Conservation (phyloP, 345 rosid species). For the Salix viminalis region DNA sequence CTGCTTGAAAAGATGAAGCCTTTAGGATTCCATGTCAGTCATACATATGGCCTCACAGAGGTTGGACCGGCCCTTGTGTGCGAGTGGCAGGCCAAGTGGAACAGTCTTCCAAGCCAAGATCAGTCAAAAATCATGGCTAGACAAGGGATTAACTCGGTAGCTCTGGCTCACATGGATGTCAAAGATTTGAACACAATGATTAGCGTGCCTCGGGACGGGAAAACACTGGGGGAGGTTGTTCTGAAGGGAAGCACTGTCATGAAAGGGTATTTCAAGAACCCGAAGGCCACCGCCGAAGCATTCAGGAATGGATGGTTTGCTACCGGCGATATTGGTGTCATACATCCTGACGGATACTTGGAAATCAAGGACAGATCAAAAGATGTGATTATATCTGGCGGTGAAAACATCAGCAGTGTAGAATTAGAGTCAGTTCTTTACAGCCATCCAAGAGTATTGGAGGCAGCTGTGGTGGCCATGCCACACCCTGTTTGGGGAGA, state of each 20-base stretch:
- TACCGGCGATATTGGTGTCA: slow-evolving; percentile 44
- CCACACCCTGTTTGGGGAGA: slow-evolving; percentile 44
- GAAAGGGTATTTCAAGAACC: slow-evolving; percentile 69
- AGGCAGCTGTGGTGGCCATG: slow-evolving; percentile 50
- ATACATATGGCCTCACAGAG: slow-evolving; percentile 73
- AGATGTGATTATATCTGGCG: slow-evolving; percentile 47
- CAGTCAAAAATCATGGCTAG: slow-evolving; percentile 48
- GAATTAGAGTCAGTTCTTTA: slow-evolving; percentile 40
- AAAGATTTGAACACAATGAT: slow-evolving; percentile 43
- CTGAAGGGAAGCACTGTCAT: slow-evolving; percentile 65
- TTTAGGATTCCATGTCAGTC: slow-evolving; percentile 62
- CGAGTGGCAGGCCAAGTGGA: slow-evolving; percentile 77
- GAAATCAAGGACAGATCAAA: slow-evolving; percentile 46
- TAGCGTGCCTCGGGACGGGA: slow-evolving; percentile 61
- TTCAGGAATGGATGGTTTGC: slow-evolving; percentile 48
- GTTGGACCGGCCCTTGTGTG: slow-evolving; percentile 65
- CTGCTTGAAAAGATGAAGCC: slow-evolving; percentile 46
- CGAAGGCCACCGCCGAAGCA: slow-evolving; percentile 40
- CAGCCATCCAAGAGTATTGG: slow-evolving; percentile 36
- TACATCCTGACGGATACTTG: slow-evolving; percentile 47
- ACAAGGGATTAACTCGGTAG: slow-evolving; percentile 54
- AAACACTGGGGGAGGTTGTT: slow-evolving; percentile 62
- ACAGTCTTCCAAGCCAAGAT: slow-evolving; percentile 27
- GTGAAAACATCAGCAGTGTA: slow-evolving; percentile 49
- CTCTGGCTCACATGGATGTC: slow-evolving; percentile 67